A percentile compares a stretch with the other conserved stretches of the same genome.
phyloP scores from a whole-genome alignment of 768 basidiomycete species.

The Grammothele lineata region DNA sequence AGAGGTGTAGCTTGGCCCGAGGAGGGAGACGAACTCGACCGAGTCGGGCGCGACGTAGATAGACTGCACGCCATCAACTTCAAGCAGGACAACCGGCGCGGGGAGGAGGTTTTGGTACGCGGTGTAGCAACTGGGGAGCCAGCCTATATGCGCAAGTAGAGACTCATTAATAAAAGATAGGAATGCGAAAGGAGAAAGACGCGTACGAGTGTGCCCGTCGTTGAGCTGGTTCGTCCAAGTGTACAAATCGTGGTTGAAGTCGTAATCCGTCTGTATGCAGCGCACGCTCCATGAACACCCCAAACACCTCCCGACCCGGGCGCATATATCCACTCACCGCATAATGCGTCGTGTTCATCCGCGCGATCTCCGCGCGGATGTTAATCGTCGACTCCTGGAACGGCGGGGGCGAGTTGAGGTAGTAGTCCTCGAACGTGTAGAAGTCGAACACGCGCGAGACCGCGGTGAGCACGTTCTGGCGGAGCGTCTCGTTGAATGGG shows the following conservation, averaged over 20 bases:
- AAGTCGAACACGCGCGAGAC: constrained; percentile 34
- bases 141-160: constrained; percentile 35
- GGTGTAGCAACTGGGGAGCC: constrained; percentile 55
- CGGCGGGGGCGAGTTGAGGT: constrained; percentile 31
- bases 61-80: constrained; percentile 38
- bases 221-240: constrained; percentile 53
- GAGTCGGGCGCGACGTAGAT: constrained; percentile 54
- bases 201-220: constrained; percentile 61
- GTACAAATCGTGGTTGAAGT: constrained; percentile 56
- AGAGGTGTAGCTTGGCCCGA: constrained; percentile 42
- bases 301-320: too few species aligned
- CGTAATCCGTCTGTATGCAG: constrained; percentile 55
- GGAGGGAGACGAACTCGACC: constrained; percentile 43
- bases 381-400: constrained; percentile 47
- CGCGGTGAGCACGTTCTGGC: constrained; percentile 32
- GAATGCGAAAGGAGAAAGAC: not conserved
- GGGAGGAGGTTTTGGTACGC: constrained; percentile 44
- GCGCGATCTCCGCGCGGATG: constrained; percentile 45
- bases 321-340: constrained; percentile 27
- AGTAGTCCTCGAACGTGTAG: constrained; percentile 38
- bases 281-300: too few species aligned
- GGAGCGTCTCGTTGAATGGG: constrained; percentile 36
- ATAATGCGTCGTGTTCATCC: constrained; percentile 46
- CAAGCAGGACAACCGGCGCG: constrained; percentile 49
- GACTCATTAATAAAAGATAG: not conserved